Base-by-base conservation (phyloP, 495 filamentous ascomycete species). In the Talaromyces adpressus region DNA sequence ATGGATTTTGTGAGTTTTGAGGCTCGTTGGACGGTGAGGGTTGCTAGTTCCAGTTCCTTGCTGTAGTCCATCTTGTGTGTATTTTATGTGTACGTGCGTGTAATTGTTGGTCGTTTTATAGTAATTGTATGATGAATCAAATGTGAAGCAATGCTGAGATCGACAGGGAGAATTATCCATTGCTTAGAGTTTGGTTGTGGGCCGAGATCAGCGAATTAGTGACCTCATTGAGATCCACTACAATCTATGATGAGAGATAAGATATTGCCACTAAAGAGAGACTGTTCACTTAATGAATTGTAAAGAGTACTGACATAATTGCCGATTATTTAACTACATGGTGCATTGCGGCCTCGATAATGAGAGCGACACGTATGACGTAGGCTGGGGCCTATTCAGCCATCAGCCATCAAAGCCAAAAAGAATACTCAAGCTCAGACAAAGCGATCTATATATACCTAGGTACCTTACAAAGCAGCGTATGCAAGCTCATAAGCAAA, bases 401-500 rank as follows among this genome's bases (percentile, higher is more conserved):
- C 11, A 41, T 41, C 36, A 36, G 11, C 12, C 11, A 41, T 41
- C 4, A 41, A 6, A 41, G 36, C 1, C 36, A 41, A 41, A 27
- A 41, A 41, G 12, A 41, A 41, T 41, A 16, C 36, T 16, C 36
- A 41, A 41, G 36, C 36, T 41, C 36, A 11, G 36, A 41, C 14
- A 41, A 14, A 41, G 14, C 36, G 9, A 41, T 41, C 36, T 52
- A 52, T 52, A 25, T 32, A 27, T 30, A 32, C 18, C 29, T 30
- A 30, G 29, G 29, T 30, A 30, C 6, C 49, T 53, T 25, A 53
- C 6, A 36, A 58, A 36, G 30, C 62, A 9, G 75, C 75, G 68
- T 77, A 81, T 11, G 76, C 92, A 64, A 97, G 75, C 81, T 99
- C 94, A 70, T 95, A 96, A 14, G 86, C 92, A 68, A 98, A 85